Conservation (phyloP, 140 eudicot genomes). For the Flaveria floridana region DNA sequence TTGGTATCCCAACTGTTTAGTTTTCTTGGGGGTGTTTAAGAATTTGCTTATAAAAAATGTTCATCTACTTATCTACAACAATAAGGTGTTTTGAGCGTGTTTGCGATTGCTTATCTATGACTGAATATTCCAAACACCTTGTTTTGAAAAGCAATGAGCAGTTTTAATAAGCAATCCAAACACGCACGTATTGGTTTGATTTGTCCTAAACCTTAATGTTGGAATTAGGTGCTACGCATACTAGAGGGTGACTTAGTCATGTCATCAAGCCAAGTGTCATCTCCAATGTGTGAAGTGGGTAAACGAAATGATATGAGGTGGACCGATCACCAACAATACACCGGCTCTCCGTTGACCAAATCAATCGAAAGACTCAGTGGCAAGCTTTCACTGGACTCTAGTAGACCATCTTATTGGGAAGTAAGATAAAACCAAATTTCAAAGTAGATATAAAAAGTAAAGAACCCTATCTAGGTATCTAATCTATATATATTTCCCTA, state of each 20-base stretch:
- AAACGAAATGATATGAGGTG: constrained; percentile 58
- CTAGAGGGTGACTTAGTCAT: constrained; percentile 74
- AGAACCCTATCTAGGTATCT: constrained; percentile 1
- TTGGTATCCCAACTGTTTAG: too few species aligned
- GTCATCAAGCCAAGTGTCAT: constrained; percentile 52
- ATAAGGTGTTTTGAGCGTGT: not conserved
- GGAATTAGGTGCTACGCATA: constrained; percentile 68
- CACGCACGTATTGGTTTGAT: not conserved
- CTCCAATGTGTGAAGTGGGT: constrained; percentile 46
- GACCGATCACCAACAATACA: constrained; percentile 34
- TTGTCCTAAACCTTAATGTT: constrained; percentile 11
- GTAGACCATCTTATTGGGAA: constrained; percentile 34
- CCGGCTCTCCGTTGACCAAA: constrained; percentile 32
- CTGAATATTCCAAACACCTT: too few species aligned
- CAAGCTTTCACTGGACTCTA: constrained; percentile 38
- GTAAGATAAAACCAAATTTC: constrained; percentile 9
- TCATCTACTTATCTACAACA: not conserved
- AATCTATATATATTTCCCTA: constrained; percentile 18
- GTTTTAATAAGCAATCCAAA: not conserved
- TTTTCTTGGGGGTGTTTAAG: too few species aligned
- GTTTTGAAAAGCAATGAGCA: too few species aligned
- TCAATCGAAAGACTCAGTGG: constrained; percentile 39
- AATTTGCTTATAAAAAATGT: too few species aligned
- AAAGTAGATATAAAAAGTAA: not conserved
- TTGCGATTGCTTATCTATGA: too few species aligned